Evolutionary conservation across 495 filamentous ascomycete species (phyloP).

Genomic region (Penicillium cinerascens): DNA sequence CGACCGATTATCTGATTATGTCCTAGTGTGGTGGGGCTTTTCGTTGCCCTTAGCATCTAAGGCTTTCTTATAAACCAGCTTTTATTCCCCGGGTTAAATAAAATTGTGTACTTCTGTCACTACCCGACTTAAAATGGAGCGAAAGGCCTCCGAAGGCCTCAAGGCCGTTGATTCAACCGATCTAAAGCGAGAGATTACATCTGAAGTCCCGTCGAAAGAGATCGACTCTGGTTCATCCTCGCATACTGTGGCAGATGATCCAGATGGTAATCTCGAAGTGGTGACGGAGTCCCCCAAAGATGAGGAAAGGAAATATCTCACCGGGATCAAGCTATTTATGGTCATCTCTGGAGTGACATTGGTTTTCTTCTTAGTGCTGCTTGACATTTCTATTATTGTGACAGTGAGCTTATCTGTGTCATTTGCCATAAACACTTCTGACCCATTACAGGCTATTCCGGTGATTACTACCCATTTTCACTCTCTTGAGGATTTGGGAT

Average conservation of each 20-base stretch:
- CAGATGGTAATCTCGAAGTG: background rate
- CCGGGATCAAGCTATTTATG: slow-evolving; percentile 10
- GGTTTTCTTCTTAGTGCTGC: slow-evolving; percentile 17
- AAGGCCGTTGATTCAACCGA: background rate
- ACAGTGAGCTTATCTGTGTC: slow-evolving; percentile 7
- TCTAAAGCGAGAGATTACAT: background rate
- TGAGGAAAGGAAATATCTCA: slow-evolving; percentile 12
- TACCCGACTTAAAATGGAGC: background rate
- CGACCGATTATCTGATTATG: background rate
- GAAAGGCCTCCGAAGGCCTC: background rate
- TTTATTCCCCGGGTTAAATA: too few species aligned
- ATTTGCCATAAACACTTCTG: background rate
- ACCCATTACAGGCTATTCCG: slow-evolving; percentile 31
- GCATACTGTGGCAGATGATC: background rate
- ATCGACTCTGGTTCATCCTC: background rate
- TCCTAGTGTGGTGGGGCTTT: background rate
- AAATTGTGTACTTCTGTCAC: too few species aligned
- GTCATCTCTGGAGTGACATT: slow-evolving; percentile 10
- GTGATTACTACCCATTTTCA: slow-evolving; percentile 42
- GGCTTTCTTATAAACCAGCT: background rate
- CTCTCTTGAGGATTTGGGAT: slow-evolving; percentile 40
- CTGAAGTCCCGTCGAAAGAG: background rate
- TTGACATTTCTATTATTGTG: slow-evolving; percentile 19
- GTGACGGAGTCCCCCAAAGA: background rate
- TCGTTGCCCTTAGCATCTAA: background rate